phyloP scores from a whole-genome alignment of 2,329 filamentous ascomycete species.

The Colletotrichum higginsianum region DNA sequence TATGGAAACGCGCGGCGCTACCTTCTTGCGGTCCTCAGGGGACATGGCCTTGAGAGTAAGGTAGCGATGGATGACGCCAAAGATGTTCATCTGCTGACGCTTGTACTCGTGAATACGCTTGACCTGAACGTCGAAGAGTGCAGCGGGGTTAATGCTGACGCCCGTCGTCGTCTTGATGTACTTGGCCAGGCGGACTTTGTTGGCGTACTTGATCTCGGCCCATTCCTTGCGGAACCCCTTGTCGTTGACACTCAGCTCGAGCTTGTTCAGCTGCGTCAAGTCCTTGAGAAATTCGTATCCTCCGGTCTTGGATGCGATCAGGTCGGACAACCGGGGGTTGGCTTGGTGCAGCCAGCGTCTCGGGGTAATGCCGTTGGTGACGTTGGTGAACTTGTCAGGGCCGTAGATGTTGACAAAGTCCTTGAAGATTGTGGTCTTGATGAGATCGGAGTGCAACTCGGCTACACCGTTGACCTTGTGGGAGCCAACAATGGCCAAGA shows the following conservation, averaged over 20 bases:
- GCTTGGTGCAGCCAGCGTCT: conserved; percentile 97
- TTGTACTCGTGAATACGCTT: conserved; percentile 99
- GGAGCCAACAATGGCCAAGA: conserved; percentile 93
- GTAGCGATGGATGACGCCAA: conserved; percentile 96
- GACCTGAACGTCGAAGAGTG: conserved; percentile 97
- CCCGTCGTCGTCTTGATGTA: conserved; percentile 89
- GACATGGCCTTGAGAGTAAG: conserved; percentile 89
- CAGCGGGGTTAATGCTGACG: conserved; percentile 86
- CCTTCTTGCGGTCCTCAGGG: conserved; percentile 87
- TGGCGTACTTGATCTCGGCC: conserved; percentile 95
- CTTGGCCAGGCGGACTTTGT: conserved; percentile 93
- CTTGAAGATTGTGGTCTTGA: conserved; percentile 99
- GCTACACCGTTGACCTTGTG: conserved; percentile 99
- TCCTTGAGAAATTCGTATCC: conserved; percentile 92
- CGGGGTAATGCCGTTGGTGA: conserved; percentile 98
- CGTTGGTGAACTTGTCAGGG: conserved; percentile 97
- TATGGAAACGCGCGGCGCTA: conserved; percentile 90
- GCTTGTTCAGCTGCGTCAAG: conserved; percentile 85
- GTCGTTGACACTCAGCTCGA: conserved; percentile 89
- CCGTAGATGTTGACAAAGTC: conserved; percentile 97
- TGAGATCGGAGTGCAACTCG: conserved; percentile 96
- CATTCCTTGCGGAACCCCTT: conserved; percentile 94
- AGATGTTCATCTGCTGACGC: conserved; percentile 98
- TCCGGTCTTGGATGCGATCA: conserved; percentile 92
- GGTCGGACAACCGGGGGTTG: conserved; percentile 90